phyloP scores from a whole-genome alignment of 2,329 filamentous ascomycete genomes.

The Colletotrichum gigasporum region DNA sequence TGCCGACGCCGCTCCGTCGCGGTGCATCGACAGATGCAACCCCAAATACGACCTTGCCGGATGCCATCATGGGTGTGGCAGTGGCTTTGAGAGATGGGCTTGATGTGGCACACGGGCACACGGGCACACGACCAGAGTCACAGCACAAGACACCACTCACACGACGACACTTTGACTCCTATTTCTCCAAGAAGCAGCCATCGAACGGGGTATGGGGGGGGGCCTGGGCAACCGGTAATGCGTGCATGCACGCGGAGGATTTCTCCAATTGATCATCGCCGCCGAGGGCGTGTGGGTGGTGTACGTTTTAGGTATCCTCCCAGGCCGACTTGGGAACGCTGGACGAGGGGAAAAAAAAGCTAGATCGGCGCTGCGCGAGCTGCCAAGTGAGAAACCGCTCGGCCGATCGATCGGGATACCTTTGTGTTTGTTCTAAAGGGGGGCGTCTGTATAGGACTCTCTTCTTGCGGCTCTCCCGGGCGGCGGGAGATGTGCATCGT shows the following conservation, averaged over 20 bases:
- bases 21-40: constrained; percentile 6
- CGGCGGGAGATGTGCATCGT: background rate
- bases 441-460: background rate
- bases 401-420: constrained; percentile 11
- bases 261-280: constrained; percentile 24
- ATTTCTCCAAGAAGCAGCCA: background rate
- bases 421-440: background rate
- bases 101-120: constrained; percentile 29
- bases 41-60: background rate
- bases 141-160: constrained; percentile 11
- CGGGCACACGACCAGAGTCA: constrained; percentile 17
- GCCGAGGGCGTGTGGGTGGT: background rate
- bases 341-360: background rate
- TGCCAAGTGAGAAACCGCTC: constrained; percentile 7
- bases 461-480: background rate
- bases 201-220: too few relatives aligned
- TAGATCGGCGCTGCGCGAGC: constrained; percentile 17
- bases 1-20: background rate
- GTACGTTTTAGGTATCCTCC: background rate
- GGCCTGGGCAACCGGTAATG: background rate
- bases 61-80: too few relatives aligned
- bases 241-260: background rate
- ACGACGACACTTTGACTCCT: background rate
- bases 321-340: background rate
- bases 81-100: constrained; percentile 14